phyloP scores from a whole-genome alignment of 1,284 basidiomycete genomes.

The Fomes fomentarius region DNA sequence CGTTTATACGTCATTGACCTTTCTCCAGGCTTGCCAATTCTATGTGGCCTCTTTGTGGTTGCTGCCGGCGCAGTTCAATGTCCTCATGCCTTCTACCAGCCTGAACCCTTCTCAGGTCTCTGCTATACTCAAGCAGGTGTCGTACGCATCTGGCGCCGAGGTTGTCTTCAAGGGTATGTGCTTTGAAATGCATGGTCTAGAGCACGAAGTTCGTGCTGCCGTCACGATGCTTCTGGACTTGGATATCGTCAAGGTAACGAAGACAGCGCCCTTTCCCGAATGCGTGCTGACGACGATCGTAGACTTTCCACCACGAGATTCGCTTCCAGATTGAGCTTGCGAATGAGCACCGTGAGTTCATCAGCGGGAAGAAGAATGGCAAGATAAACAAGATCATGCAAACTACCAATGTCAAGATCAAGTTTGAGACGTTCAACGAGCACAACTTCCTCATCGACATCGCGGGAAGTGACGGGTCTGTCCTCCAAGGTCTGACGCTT shows the following conservation, averaged over 20 bases:
- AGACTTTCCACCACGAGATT: conserved; percentile 96
- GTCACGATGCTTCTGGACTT: conserved; percentile 88
- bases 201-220: conserved; percentile 88
- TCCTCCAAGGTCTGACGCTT: conserved; percentile 87
- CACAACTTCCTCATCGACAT: conserved; percentile 99
- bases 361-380: conserved; percentile 97
- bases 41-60: conserved; percentile 98
- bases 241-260: conserved; percentile 84
- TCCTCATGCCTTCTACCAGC: conserved; percentile 81
- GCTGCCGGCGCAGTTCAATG: conserved; percentile 91
- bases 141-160: conserved; percentile 88
- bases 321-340: conserved; percentile 98
- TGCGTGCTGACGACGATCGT: conserved; percentile 2
- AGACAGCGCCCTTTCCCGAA: background rate
- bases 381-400: conserved; percentile 99
- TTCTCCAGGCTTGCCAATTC: conserved; percentile 86
- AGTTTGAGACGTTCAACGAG: conserved; percentile 99
- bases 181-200: conserved; percentile 97
- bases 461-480: conserved; percentile 79
- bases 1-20: conserved; percentile 4
- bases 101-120: conserved; percentile 87
- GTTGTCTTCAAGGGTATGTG: conserved; percentile 97
- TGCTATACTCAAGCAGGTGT: conserved; percentile 85
- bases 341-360: conserved; percentile 98
- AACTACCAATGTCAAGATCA: conserved; percentile 95